Evolutionary conservation across 306 rosid genomes (phyloP), one percentile per base, ranked within the genome.

Genomic region (Cicer yamashitae): DNA sequence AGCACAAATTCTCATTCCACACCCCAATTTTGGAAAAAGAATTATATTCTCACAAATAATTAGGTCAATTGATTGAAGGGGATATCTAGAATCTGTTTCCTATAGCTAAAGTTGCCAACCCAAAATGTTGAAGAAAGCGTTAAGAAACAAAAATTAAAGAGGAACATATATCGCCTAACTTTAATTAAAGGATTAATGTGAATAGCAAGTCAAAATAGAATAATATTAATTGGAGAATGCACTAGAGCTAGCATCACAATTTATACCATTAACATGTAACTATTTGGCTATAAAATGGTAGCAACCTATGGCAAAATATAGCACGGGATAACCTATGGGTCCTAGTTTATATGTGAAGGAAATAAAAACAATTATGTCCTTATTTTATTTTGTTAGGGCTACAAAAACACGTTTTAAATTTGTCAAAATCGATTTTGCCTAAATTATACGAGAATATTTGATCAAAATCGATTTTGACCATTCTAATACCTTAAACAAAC

Each of bases 11-110:
- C 77, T 62, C 41, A 54, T 57, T 57, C 51, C 61, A 43, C 61
- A 1, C 73, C 69, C 69, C 57, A 64, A 34, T 34, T 63, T 53
- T 60, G 14, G 10, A 37, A 30, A 72, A 18, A 77, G 52, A 77
- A 77, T 82, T 82, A 69, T 66, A 72, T 82, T 64, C 86, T 80
- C 80, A 73, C 68, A 6, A 43, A 73, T 1, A 14, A 71, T 13
- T 62, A 25, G 67, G 51, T 53, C 51, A 38, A 8, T 48, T 65
- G 67, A 71, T 44, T 30, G 18, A 81, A 61, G 10, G 15, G 18
- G 44, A 30, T 43, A 47, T 57, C 22, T 59, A 53, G 59, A 46
- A 10, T 59, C 38, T 20, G 5, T 48, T 63, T 53, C 13, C 45
- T 56, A 20, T 30, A 30, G 38, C 70, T 17, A 61, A 74, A 61